A percentile compares a stretch with the other conserved stretches of the same genome.
These are phyloP conservation scores for Sonneratia alba DNA, from an alignment of 345 rosid species.

Conservation along the genomic window DNA sequence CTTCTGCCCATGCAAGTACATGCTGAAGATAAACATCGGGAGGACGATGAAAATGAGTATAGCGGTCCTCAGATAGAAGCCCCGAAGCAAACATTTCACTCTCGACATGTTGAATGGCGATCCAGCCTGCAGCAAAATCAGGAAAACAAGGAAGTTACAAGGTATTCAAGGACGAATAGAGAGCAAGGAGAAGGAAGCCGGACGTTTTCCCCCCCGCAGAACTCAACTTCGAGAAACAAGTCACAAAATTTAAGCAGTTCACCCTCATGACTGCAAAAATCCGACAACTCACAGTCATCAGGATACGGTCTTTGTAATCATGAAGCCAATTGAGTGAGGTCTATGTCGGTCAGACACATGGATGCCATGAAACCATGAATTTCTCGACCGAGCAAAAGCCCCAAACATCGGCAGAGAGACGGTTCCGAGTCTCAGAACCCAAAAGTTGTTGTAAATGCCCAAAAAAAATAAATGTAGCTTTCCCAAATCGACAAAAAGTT, in stretches of 20 bases:
- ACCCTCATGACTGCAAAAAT: neutral
- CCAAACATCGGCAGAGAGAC: neutral
- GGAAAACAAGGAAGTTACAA: neutral
- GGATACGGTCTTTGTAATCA: neutral
- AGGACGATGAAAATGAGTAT: conserved; percentile 26
- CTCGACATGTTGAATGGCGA: conserved; percentile 42
- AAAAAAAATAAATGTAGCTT: neutral
- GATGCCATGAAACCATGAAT: too few species aligned
- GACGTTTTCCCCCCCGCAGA: neutral
- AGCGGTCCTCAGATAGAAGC: conserved; percentile 34
- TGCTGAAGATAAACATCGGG: conserved; percentile 34
- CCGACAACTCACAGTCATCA: neutral
- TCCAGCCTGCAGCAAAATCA: conserved; percentile 27
- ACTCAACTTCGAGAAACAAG: neutral
- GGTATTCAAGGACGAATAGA: neutral
- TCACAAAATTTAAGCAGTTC: neutral
- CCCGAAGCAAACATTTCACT: conserved; percentile 43
- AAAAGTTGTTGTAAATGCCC: neutral
- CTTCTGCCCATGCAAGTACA: conserved; percentile 60
- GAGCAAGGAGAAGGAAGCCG: neutral
- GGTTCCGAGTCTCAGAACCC: neutral
- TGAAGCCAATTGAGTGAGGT: neutral
- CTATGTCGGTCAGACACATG: neutral
- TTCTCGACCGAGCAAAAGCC: neutral
- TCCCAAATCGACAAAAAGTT: neutral